phyloP scores from a whole-genome alignment of 345 rosid species.

The Citrus mangshanensis region DNA sequence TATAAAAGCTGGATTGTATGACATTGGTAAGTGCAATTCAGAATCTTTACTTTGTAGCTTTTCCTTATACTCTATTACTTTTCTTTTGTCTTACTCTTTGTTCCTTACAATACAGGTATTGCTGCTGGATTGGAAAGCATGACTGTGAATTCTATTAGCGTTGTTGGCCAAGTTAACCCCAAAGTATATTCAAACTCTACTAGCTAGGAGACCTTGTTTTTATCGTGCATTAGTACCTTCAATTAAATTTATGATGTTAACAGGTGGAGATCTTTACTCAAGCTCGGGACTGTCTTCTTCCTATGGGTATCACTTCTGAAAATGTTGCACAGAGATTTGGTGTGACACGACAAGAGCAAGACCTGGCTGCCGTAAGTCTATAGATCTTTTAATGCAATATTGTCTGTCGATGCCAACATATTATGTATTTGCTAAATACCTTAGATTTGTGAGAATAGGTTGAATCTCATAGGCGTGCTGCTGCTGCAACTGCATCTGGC shows the following conservation, averaged over 20 bases:
- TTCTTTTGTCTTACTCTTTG: conserved; percentile 7
- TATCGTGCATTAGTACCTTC: background rate
- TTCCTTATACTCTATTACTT: background rate
- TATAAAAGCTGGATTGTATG: conserved; percentile 84
- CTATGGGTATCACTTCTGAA: conserved; percentile 96
- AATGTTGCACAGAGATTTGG: conserved; percentile 84
- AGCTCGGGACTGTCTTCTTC: conserved; percentile 93
- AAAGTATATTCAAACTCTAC: conserved; percentile 39
- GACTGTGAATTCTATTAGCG: conserved; percentile 42
- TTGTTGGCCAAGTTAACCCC: conserved; percentile 44
- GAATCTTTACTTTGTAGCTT: background rate
- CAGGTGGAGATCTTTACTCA: conserved; percentile 60
- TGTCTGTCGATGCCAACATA: conserved; percentile 4
- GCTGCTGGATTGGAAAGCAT: conserved; percentile 93
- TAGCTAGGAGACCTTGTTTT: background rate
- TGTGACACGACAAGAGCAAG: conserved; percentile 85
- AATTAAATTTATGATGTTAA: conserved; percentile 7
- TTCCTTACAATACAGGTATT: conserved; percentile 52
- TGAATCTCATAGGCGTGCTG: conserved; percentile 91
- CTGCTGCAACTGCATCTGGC: conserved; percentile 81
- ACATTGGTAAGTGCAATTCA: conserved; percentile 48
- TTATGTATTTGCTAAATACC: conserved; percentile 6
- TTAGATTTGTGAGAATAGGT: conserved; percentile 46
- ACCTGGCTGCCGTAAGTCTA: conserved; percentile 73
- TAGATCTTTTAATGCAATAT: background rate